Percentiles rank a stretch among this genome's conserved stretches.
Conservation (phyloP, 345 rosid species). For the Dipteronia dyeriana region DNA sequence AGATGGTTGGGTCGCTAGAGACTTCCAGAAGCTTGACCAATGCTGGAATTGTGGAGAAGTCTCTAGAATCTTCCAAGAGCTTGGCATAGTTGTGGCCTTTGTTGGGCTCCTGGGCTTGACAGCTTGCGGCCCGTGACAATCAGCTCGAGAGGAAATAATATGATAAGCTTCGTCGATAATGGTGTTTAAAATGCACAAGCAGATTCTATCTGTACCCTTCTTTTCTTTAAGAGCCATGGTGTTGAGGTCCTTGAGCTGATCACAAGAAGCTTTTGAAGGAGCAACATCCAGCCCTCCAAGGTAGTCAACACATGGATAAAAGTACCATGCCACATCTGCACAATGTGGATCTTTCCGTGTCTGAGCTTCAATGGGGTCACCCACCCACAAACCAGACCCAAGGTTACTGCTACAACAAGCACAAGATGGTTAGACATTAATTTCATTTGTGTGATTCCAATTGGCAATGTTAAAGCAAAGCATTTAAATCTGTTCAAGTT, state of each 20-base stretch:
- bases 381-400: not conserved
- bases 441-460: not conserved
- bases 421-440: not conserved
- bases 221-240: not conserved
- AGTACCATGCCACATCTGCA: constrained; percentile 7
- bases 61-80: too few relatives aligned
- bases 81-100: too few relatives aligned
- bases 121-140: too few relatives aligned
- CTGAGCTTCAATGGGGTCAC: not conserved
- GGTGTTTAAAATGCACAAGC: not conserved
- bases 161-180: not conserved
- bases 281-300: not conserved
- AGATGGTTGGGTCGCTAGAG: too few relatives aligned
- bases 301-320: not conserved
- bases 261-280: not conserved
- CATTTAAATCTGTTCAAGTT: not conserved
- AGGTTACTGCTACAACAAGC: not conserved
- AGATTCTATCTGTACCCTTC: not conserved
- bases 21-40: too few relatives aligned
- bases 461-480: not conserved
- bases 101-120: too few relatives aligned
- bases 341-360: not conserved
- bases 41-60: too few relatives aligned
- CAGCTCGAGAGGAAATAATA: not conserved
- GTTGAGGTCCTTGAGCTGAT: not conserved